These are phyloP conservation scores for Cenchrus americanus DNA, from an alignment of 176 grass and related monocot genomes.

Conservation along the genomic window DNA sequence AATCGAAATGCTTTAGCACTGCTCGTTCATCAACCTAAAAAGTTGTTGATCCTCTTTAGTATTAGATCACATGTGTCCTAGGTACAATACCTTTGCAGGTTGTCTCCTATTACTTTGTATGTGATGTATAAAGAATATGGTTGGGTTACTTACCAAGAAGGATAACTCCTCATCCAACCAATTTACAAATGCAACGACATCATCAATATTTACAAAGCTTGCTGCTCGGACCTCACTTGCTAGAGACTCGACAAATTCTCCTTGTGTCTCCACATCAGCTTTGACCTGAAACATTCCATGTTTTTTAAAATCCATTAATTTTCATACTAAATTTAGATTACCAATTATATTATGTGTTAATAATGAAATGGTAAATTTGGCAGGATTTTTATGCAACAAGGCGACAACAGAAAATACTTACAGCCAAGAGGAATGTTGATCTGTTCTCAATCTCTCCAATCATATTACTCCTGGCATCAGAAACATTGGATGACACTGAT, in stretches of 20 bases:
- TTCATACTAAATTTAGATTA: not conserved
- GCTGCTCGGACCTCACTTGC: slow-evolving; percentile 53
- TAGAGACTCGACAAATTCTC: slow-evolving; percentile 78
- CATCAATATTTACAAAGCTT: slow-evolving; percentile 63
- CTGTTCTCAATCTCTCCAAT: slow-evolving; percentile 94
- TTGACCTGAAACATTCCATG: slow-evolving; percentile 70
- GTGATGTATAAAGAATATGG: not conserved
- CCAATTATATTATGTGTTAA: not conserved
- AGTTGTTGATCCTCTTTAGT: slow-evolving; percentile 4
- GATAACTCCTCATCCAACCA: slow-evolving; percentile 98
- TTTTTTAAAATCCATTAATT: slow-evolving; percentile 30
- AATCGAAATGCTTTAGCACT: slow-evolving; percentile 97
- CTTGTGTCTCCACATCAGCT: slow-evolving; percentile 96
- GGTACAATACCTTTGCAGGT: not conserved
- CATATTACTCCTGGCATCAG: slow-evolving; percentile 84
- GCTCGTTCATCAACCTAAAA: slow-evolving; percentile 91
- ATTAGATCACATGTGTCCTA: not conserved
- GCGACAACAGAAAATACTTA: slow-evolving; percentile 53
- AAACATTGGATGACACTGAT: slow-evolving; percentile 61
- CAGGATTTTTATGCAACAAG: slow-evolving; percentile 24
- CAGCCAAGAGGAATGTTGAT: slow-evolving; percentile 92
- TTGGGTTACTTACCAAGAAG: slow-evolving; percentile 72
- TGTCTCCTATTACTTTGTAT: not conserved
- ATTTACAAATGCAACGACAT: slow-evolving; percentile 78
- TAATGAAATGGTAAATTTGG: slow-evolving; percentile 1